Percentiles rank a stretch among this genome's conserved stretches.
Evolutionary conservation across 2,329 filamentous ascomycete species (phyloP).

Genomic region (Talaromyces funiculosus): DNA sequence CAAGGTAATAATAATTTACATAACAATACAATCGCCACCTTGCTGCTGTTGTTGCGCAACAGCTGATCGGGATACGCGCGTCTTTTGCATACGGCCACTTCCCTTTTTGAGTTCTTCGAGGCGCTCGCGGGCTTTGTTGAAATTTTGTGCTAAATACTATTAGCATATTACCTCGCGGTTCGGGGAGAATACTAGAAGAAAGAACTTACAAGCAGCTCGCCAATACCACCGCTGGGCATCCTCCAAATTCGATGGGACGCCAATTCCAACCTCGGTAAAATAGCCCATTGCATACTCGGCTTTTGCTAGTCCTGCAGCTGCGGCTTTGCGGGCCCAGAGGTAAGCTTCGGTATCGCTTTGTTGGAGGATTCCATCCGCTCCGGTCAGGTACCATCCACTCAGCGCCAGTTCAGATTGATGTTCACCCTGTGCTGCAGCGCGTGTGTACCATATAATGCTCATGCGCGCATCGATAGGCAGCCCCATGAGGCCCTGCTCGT

Average conservation of each 20-base stretch:
- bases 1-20: conserved; percentile 49
- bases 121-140: conserved; percentile 84
- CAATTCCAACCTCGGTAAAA: conserved; percentile 93
- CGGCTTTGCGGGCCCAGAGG: conserved; percentile 92
- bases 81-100: conserved; percentile 66
- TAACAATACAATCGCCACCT: conserved; percentile 71
- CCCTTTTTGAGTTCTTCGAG: conserved; percentile 85
- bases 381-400: conserved; percentile 92
- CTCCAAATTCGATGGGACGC: conserved; percentile 76
- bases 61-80: conserved; percentile 74
- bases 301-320: conserved; percentile 79
- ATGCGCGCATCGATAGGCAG: conserved; percentile 75
- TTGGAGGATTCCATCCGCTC: conserved; percentile 75
- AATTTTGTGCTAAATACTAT: conserved; percentile 68
- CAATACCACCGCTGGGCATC: conserved; percentile 99
- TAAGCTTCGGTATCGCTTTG: conserved; percentile 96
- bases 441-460: conserved; percentile 91
- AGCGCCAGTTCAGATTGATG: conserved; percentile 84
- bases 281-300: conserved; percentile 98
- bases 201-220: conserved; percentile 80
- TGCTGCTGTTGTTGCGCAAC: conserved; percentile 78
- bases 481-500: conserved; percentile 81
- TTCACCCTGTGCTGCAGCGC: conserved; percentile 85
- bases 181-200: not conserved
- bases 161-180: not conserved